Conservation (phyloP, 352 stramenopile genomes). For the Pythium monospermum region DNA sequence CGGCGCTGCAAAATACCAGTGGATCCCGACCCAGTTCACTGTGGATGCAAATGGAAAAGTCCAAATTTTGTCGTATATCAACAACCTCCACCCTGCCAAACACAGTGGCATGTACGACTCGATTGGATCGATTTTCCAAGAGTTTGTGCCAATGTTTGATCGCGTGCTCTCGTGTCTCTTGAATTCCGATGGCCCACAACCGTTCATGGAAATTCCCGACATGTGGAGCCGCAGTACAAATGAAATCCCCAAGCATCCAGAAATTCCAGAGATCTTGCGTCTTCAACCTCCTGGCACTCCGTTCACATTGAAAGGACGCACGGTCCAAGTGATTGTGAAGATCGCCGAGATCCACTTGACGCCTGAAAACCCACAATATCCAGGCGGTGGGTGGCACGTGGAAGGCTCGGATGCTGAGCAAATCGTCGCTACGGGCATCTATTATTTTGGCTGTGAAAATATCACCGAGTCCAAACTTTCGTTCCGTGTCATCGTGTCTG, state of each 20-base stretch:
- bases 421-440: constrained; percentile 28
- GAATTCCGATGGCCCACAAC: not conserved
- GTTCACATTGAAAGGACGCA: constrained; percentile 7
- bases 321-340: constrained; percentile 28
- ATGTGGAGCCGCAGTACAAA: constrained; percentile 15
- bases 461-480: constrained; percentile 19
- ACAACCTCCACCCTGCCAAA: constrained; percentile 26
- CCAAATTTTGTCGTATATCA: constrained; percentile 24
- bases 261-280: constrained; percentile 7
- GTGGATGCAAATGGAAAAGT: constrained; percentile 1
- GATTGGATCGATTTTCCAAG: constrained; percentile 17
- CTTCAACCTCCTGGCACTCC: not conserved
- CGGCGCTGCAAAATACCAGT: constrained; percentile 3
- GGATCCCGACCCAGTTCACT: constrained; percentile 11
- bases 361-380: constrained; percentile 20
- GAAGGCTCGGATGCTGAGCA: constrained; percentile 24
- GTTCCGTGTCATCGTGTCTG: constrained; percentile 19
- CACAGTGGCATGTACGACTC: constrained; percentile 13
- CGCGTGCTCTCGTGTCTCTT: constrained; percentile 3
- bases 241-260: constrained; percentile 9
- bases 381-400: constrained; percentile 20
- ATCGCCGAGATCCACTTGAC: constrained; percentile 26
- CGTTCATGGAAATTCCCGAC: not conserved
- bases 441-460: constrained; percentile 29
- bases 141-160: constrained; percentile 28